Evolutionary conservation across 208 protist genomes (phyloP).

Genomic region (Spongospora subterranea): DNA sequence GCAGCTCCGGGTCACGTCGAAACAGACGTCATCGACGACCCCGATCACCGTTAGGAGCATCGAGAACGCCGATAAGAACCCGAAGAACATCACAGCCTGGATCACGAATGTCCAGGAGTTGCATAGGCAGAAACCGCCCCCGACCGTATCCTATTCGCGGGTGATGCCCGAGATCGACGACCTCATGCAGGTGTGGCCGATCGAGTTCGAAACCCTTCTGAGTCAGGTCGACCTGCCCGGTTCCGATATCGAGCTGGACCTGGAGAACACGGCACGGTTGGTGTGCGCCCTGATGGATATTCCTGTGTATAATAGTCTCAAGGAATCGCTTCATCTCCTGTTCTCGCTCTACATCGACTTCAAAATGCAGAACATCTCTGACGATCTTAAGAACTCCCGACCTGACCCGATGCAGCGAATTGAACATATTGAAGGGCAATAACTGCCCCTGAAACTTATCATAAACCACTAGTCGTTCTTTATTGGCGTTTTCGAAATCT

Average conservation of each 20-base stretch:
- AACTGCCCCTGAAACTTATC: too few species aligned
- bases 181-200: conserved; percentile 81
- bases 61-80: conserved; percentile 90
- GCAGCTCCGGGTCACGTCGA: conserved; percentile 70
- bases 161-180: conserved; percentile 93
- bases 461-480: too few species aligned
- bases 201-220: conserved; percentile 90
- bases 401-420: too few species aligned
- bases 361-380: conserved; percentile 68
- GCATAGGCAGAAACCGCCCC: conserved; percentile 90
- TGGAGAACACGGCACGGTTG: conserved; percentile 88
- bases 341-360: conserved; percentile 96
- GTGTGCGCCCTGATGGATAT: conserved; percentile 94
- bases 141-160: conserved; percentile 91
- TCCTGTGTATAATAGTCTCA: conserved; percentile 89
- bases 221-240: conserved; percentile 83
- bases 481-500: too few species aligned
- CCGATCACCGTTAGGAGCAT: conserved; percentile 85
- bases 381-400: not conserved
- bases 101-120: conserved; percentile 92
- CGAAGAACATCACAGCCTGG: conserved; percentile 90
- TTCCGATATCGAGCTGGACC: conserved; percentile 79
- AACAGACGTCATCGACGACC: conserved; percentile 59
- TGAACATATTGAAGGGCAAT: too few species aligned
- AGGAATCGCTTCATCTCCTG: conserved; percentile 95